phyloP scores from a whole-genome alignment of 2,329 filamentous ascomycete genomes.

The Colletotrichum noveboracense region DNA sequence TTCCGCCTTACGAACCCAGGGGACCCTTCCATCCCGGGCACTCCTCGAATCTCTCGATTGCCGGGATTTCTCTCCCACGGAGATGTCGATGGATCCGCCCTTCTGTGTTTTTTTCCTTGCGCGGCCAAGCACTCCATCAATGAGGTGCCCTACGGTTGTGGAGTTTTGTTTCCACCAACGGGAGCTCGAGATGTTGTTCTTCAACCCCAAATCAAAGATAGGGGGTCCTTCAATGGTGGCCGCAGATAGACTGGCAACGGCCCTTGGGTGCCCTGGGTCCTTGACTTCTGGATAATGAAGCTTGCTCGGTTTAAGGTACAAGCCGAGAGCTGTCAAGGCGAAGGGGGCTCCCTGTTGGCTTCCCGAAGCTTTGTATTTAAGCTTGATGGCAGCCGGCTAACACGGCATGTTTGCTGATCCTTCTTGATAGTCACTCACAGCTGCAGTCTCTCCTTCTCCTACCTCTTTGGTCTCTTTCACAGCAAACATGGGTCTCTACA shows the following conservation, averaged over 20 bases:
- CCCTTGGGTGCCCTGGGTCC: neutral
- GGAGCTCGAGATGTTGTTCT: neutral
- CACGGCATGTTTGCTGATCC: neutral
- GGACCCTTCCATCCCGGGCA: neutral
- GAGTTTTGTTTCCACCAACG: slow-evolving; percentile 18
- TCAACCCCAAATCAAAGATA: neutral
- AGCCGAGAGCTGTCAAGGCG: neutral
- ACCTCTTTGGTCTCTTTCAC: neutral
- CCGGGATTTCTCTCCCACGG: slow-evolving; percentile 9
- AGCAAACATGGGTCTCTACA: slow-evolving; percentile 17
- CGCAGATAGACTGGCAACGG: neutral
- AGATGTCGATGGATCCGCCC: slow-evolving; percentile 1
- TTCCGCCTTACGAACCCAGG: neutral
- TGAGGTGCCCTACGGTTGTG: neutral
- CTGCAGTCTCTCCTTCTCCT: slow-evolving; percentile 7
- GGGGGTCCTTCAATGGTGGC: neutral
- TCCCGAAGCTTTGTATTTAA: slow-evolving; percentile 16
- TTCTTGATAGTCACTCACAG: neutral
- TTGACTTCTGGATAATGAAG: neutral
- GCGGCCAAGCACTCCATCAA: slow-evolving; percentile 7
- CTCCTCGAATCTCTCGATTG: slow-evolving; percentile 15
- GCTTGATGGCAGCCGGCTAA: slow-evolving; percentile 12
- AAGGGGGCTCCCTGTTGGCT: neutral
- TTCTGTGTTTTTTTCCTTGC: neutral
- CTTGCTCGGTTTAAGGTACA: neutral